phyloP scores from a whole-genome alignment of 1,284 basidiomycete species.

The Pterula multifida region DNA sequence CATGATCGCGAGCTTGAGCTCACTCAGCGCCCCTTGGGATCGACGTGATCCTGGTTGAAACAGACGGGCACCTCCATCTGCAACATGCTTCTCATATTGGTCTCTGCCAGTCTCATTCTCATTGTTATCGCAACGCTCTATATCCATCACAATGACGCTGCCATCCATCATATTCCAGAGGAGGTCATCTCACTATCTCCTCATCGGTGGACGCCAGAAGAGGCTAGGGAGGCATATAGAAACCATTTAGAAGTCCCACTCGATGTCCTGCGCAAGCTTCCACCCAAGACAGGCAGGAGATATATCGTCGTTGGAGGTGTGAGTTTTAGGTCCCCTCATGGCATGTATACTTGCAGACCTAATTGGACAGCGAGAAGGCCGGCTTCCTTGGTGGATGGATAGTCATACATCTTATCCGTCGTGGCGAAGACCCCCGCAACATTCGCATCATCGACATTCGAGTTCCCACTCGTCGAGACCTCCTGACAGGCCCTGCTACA shows the following conservation, averaged over 20 bases:
- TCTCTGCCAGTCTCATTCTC: slow-evolving; percentile 10
- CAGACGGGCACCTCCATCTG: too few relatives aligned
- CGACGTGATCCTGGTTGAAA: too few relatives aligned
- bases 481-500: slow-evolving; percentile 32
- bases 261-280: slow-evolving; percentile 25
- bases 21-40: too few relatives aligned
- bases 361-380: slow-evolving; percentile 26
- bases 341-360: background rate
- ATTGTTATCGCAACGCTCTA: slow-evolving; percentile 26
- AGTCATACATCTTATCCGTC: slow-evolving; percentile 46
- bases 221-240: slow-evolving; percentile 24
- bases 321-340: slow-evolving; percentile 12
- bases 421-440: slow-evolving; percentile 52
- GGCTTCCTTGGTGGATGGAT: slow-evolving; percentile 72
- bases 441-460: slow-evolving; percentile 62
- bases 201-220: slow-evolving; percentile 27
- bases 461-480: slow-evolving; percentile 38
- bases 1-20: too few relatives aligned
- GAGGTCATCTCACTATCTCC: slow-evolving; percentile 33
- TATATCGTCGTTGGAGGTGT: slow-evolving; percentile 49
- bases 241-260: slow-evolving; percentile 21
- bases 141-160: slow-evolving; percentile 35
- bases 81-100: background rate
- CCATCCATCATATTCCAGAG: slow-evolving; percentile 31
- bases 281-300: slow-evolving; percentile 39